phyloP scores from a whole-genome alignment of 345 rosid species.

The Rhodamnia argentea region DNA sequence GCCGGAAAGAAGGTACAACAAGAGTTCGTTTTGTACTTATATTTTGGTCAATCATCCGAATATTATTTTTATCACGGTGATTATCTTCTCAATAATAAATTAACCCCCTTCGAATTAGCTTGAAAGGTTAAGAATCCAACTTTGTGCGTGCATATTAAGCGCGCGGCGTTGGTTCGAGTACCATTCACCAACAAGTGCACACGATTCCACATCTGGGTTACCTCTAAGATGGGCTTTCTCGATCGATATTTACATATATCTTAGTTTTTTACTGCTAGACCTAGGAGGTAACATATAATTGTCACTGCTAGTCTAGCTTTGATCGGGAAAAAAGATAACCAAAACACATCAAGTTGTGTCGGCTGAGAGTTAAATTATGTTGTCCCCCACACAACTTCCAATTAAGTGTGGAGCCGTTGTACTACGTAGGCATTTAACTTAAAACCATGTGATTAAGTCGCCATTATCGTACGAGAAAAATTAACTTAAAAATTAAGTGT shows the following conservation, averaged over 20 bases:
- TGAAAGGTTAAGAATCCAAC: neutral
- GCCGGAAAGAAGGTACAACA: neutral
- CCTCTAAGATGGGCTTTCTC: rapidly evolving
- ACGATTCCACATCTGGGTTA: neutral
- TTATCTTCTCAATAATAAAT: neutral
- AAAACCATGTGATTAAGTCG: neutral
- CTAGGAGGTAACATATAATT: neutral
- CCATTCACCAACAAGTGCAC: neutral
- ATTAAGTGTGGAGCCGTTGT: neutral
- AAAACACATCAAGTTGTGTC: neutral
- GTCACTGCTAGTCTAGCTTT: neutral
- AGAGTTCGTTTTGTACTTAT: neutral
- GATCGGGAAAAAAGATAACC: neutral
- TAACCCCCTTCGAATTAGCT: neutral
- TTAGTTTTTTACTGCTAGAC: neutral
- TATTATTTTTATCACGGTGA: too few species aligned
- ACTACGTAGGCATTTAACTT: neutral
- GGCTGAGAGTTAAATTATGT: neutral
- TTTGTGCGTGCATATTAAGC: too few species aligned
- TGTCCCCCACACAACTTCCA: neutral
- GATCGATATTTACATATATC: neutral
- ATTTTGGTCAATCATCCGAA: neutral
- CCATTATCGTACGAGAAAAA: neutral
- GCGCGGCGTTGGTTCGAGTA: neutral
- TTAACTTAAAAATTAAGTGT: neutral